phyloP scores from a whole-genome alignment of 345 rosid species.

The Citrus mangshanensis region DNA sequence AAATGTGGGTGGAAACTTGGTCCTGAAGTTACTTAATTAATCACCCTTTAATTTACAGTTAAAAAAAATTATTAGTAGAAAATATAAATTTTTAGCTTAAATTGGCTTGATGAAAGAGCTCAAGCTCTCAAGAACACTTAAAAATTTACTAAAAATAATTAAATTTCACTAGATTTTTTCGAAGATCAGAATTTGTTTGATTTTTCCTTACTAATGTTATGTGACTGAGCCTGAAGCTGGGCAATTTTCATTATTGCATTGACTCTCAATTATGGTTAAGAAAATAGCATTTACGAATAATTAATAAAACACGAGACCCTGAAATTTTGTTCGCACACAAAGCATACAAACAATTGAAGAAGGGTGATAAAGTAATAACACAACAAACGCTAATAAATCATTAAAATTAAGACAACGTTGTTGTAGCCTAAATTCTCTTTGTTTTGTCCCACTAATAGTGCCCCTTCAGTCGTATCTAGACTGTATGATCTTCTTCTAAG shows the following conservation, averaged over 20 bases:
- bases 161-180: not conserved
- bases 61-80: not conserved
- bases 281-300: constrained; percentile 11
- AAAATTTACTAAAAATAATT: not conserved
- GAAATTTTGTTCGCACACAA: not conserved
- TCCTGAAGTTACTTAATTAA: not conserved
- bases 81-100: not conserved
- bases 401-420: not conserved
- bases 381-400: not conserved
- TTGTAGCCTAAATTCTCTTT: not conserved
- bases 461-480: not conserved
- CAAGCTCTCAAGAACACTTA: not conserved
- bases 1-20: not conserved
- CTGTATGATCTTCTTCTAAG: not conserved
- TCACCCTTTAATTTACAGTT: not conserved
- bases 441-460: not conserved
- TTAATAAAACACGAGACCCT: not conserved
- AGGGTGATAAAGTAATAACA: not conserved
- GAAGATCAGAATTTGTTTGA: not conserved
- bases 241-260: not conserved
- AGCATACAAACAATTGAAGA: not conserved
- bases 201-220: not conserved
- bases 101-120: not conserved
- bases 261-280: constrained; percentile 2
- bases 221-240: not conserved